Evolutionary conservation across 2,329 filamentous ascomycete genomes (phyloP), one percentile per base, ranked within the genome.

Genomic region (Thielaviopsis populi): DNA sequence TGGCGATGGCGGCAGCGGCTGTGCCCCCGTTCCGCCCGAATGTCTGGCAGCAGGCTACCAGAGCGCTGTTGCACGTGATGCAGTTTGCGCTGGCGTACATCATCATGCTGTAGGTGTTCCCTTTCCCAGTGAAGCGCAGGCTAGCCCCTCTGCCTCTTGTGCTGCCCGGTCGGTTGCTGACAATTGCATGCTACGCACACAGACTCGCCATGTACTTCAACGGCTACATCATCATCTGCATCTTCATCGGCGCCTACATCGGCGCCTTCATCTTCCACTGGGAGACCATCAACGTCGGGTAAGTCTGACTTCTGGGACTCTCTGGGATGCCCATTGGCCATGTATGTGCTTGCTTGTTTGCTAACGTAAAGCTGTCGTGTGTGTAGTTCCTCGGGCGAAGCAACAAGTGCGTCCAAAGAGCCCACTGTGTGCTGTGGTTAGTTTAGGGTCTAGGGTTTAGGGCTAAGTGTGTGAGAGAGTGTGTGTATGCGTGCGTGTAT

Each of bases 31-130:
- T 80, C 74, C 74, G 82, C 69, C 86, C 87, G 0, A 86, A 75
- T 11, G 46, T 85, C 1, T 69, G 80, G 27, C 84, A 92, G 72
- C 88, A 92, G 70, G 74, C 80, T 0, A 71, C 87, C 3, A 80
- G 88, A 6, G 84, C 88, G 0, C 67, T 84, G 3, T 72, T 92
- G 22, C 87, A 91, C 69, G 83, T 84, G 74, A 64, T 83, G 3
- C 86, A 88, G 68, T 89, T 92, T 69, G 83, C 83, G 0, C 80
- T 90, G 1, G 88, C 87, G 1, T 94, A 92, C 72, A 83, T 92
- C 68, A 73, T 92, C 69, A 92, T 94, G 89, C 74, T 87, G 75
- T 74, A 71, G 69, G 73, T 68, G 41, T 42, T 15, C n/a, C 22
- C 3, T 24, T 50, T 10, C 46, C 46, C 3, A 48, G 46, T 19